These are phyloP conservation scores for Russula vinacea DNA, from an alignment of 768 basidiomycete genomes.

Conservation along the genomic window DNA sequence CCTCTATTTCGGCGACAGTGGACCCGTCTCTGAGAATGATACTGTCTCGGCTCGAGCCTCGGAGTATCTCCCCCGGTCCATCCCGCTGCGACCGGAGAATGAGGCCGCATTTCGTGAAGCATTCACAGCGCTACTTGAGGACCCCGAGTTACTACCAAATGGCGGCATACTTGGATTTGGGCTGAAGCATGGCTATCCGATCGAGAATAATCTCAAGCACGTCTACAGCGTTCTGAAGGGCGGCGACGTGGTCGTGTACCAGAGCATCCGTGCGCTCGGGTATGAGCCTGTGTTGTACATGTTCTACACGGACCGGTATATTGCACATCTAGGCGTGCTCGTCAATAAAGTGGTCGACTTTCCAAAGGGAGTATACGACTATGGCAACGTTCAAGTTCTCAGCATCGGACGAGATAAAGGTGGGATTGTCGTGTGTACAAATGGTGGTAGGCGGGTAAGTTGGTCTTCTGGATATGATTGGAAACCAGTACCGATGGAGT, in stretches of 20 bases:
- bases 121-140: not conserved
- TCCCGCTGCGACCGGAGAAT: not conserved
- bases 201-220: not conserved
- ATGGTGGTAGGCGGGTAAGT: too few species aligned
- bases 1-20: slow-evolving; percentile 34
- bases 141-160: not conserved
- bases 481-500: not conserved
- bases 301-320: not conserved
- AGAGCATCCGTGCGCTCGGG: not conserved
- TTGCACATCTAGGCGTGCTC: not conserved
- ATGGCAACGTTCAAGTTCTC: too few species aligned
- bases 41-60: not conserved
- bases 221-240: slow-evolving; percentile 16
- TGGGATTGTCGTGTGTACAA: not conserved
- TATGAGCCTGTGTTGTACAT: slow-evolving; percentile 11
- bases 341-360: not conserved
- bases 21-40: not conserved
- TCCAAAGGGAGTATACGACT: too few species aligned
- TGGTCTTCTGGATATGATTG: too few species aligned
- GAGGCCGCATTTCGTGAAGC: slow-evolving; percentile 23
- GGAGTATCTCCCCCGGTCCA: not conserved
- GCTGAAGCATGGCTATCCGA: not conserved
- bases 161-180: not conserved
- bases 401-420: not conserved
- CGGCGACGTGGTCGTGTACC: slow-evolving; percentile 10